Base-by-base conservation (phyloP, 805 yeast genomes). In the Zygosaccharomyces kombuchaensis region DNA sequence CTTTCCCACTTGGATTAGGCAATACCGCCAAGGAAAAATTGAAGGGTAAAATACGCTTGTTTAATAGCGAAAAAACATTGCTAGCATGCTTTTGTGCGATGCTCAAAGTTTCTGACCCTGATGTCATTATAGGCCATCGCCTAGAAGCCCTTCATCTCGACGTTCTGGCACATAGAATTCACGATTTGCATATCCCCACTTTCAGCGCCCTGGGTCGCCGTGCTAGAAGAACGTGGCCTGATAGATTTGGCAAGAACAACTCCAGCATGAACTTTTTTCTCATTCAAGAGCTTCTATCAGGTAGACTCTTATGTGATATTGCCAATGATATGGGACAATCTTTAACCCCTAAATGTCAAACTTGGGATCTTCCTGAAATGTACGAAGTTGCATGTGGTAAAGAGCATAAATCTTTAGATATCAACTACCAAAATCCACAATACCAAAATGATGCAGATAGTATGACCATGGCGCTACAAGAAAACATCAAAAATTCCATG, bases 271-370 rank as follows among this genome's bases (percentile, higher is more conserved):
- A 72, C 48, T 77, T 71, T 52, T 74, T 78, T 54, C 74, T 76
- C 34, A 73, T 87, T 13, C 72, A 84, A 41, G 89, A 87, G 45
- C 75, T 87, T 16, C 76, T 84, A 58, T 80, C 89, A 31, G 99
- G 99, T 30, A 76, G 99, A 56, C 74, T 93, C 45, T 59, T 91
- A 37, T 87, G 96, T 74, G 99, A 93, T 66, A 80, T 93, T 59
- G 88, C 91, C 42, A 93, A 93, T 65, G 96, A 88, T 58, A 78
- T 90, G 81, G 99, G 98, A 40, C 93, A 85, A 63, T 90, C 97
- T 0, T 71, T 91, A 51, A 88, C 96, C 3, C 72, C 84, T 4
- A 88, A 89, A 63, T 93, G 98, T 68, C 95, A 88, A 65, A 85
- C 91, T 13, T 93, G 96, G 96, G 95, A 87, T 48, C 72, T 93